phyloP scores from a whole-genome alignment of 1,284 basidiomycete genomes.

The Trichosporon faecale region DNA sequence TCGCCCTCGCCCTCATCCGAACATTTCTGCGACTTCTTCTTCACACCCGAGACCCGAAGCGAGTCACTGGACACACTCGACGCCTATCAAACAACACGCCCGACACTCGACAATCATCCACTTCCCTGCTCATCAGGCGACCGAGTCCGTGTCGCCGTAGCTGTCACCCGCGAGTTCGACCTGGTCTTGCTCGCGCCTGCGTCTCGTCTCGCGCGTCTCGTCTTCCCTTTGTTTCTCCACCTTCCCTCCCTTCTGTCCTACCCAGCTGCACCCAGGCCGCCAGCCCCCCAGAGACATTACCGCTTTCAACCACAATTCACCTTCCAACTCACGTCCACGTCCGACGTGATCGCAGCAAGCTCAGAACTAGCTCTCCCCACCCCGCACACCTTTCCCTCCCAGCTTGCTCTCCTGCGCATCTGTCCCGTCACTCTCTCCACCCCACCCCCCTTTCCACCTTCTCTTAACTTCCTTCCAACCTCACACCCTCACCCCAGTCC shows the following conservation, averaged over 20 bases:
- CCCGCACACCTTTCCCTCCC: neutral
- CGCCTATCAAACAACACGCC: neutral
- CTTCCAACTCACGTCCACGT: conserved; percentile 1
- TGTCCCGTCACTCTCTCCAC: neutral
- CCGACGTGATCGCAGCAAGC: neutral
- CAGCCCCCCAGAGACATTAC: neutral
- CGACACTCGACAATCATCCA: neutral
- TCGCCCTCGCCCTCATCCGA: neutral
- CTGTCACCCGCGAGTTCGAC: neutral
- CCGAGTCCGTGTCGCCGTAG: neutral
- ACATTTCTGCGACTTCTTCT: neutral
- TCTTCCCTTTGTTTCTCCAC: neutral
- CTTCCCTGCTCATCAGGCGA: neutral
- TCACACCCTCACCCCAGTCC: neutral
- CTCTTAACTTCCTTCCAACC: neutral
- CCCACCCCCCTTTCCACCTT: neutral
- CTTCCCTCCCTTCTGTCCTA: conserved; percentile 2
- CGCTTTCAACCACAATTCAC: conserved; percentile 5
- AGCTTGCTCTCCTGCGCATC: neutral
- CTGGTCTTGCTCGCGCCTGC: neutral
- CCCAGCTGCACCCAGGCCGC: neutral
- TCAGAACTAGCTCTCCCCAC: neutral
- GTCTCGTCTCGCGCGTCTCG: neutral
- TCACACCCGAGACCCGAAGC: neutral
- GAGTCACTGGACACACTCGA: neutral